Conservation (phyloP, 192 early-diverging fungal genomes). For the Linnemannia exigua region DNA sequence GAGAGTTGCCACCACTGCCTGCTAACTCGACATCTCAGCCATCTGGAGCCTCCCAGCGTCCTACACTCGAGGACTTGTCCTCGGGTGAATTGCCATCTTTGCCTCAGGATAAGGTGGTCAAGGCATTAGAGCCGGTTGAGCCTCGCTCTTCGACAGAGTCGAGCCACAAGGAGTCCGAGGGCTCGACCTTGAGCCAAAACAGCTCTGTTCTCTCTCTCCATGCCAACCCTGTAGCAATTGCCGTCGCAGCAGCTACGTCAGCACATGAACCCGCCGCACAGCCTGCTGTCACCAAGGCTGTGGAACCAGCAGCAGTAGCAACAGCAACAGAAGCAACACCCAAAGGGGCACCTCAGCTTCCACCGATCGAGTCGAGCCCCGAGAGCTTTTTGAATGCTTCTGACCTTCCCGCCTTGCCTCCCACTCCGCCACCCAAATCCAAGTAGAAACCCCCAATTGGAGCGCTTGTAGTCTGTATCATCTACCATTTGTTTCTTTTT, state of each 20-base stretch:
- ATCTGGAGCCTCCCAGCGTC: not conserved
- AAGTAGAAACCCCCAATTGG: conserved; percentile 19
- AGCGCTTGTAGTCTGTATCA: too few species aligned
- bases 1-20: not conserved
- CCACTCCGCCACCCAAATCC: conserved; percentile 39
- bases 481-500: too few species aligned
- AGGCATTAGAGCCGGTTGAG: not conserved
- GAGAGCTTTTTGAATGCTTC: not conserved
- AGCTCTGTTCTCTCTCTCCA: not conserved
- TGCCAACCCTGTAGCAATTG: not conserved
- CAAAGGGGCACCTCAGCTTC: not conserved
- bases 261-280: not conserved
- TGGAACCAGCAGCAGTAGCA: not conserved
- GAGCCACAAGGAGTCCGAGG: conserved; percentile 4
- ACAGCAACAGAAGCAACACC: too few species aligned
- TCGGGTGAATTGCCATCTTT: not conserved
- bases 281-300: not conserved
- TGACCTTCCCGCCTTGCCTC: conserved; percentile 32
- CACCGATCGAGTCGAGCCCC: not conserved
- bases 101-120: not conserved
- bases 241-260: too few species aligned
- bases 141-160: conserved; percentile 22
- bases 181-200: not conserved
- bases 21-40: not conserved
- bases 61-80: not conserved